Conservation (phyloP, 2,329 filamentous ascomycete genomes). For the Cytospora schulzeri region DNA sequence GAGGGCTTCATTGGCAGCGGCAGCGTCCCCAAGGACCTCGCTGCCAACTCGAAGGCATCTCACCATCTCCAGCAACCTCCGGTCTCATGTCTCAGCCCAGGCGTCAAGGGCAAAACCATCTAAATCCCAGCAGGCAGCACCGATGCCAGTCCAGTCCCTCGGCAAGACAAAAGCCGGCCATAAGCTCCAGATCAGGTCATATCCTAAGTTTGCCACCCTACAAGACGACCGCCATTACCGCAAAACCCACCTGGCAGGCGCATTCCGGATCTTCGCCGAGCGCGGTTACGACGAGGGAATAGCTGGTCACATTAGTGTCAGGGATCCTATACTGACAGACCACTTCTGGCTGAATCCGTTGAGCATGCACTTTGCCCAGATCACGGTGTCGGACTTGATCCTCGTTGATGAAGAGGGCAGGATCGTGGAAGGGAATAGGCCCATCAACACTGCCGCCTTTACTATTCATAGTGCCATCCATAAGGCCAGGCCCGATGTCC, state of each 20-base stretch:
- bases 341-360: constrained; percentile 54
- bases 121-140: constrained; percentile 16
- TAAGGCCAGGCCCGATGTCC: constrained; percentile 64
- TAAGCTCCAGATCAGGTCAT: constrained; percentile 42
- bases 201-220: constrained; percentile 54
- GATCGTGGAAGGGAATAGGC: constrained; percentile 65
- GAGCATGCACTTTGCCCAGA: constrained; percentile 65
- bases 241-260: constrained; percentile 57
- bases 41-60: constrained; percentile 1
- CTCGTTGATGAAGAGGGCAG: constrained; percentile 62
- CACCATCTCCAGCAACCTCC: constrained; percentile 4
- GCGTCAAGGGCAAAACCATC: background rate
- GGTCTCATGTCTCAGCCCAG: constrained; percentile 17
- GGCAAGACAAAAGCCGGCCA: constrained; percentile 23
- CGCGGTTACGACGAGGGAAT: constrained; percentile 64
- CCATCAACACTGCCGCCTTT: constrained; percentile 70
- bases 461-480: constrained; percentile 69
- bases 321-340: constrained; percentile 31
- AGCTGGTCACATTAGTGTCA: constrained; percentile 56
- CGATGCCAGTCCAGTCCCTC: constrained; percentile 24
- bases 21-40: too few relatives aligned
- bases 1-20: background rate
- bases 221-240: constrained; percentile 58
- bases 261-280: constrained; percentile 63
- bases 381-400: constrained; percentile 69